These are phyloP conservation scores for Blakeslea trispora DNA, from an alignment of 371 early-diverging fungal genomes.

Conservation along the genomic window DNA sequence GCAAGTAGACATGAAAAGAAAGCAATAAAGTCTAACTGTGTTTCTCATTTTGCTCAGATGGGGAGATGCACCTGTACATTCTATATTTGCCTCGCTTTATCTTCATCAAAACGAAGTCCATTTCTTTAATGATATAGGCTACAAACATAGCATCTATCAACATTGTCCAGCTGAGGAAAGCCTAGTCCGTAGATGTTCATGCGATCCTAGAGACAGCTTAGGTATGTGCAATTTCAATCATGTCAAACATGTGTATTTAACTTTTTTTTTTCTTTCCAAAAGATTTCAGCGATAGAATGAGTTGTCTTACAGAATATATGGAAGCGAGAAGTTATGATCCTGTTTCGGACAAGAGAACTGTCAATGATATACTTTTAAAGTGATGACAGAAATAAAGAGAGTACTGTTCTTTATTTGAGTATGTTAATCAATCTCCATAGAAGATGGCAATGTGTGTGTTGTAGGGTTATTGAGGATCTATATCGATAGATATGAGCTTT, in stretches of 20 bases:
- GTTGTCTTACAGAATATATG: slow-evolving; percentile 39
- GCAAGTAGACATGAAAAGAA: not conserved
- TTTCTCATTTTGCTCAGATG: slow-evolving; percentile 45
- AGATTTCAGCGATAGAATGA: slow-evolving; percentile 46
- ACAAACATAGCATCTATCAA: slow-evolving; percentile 65
- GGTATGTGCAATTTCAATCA: slow-evolving; percentile 16
- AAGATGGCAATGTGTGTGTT: slow-evolving; percentile 3
- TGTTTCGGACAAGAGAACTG: slow-evolving; percentile 20
- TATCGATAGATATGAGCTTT: too few species aligned
- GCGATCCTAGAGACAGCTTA: slow-evolving; percentile 34
- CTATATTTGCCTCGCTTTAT: slow-evolving; percentile 74
- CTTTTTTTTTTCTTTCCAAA: not conserved
- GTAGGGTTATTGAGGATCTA: slow-evolving; percentile 12
- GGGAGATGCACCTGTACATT: slow-evolving; percentile 97
- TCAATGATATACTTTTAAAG: slow-evolving; percentile 27
- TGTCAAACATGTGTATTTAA: not conserved
- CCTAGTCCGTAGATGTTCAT: slow-evolving; percentile 28
- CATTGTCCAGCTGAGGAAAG: slow-evolving; percentile 67
- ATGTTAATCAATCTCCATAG: slow-evolving; percentile 18
- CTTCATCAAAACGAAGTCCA: slow-evolving; percentile 74
- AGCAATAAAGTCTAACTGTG: not conserved
- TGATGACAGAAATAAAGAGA: not conserved
- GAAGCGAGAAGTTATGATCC: slow-evolving; percentile 22
- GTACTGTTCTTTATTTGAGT: too few species aligned
- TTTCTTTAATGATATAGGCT: slow-evolving; percentile 88